A percentile compares a stretch with the other conserved stretches of the same genome.
Conservation (phyloP, 2,329 filamentous ascomycete species). For the Magnaporthiopsis rhizophila region DNA sequence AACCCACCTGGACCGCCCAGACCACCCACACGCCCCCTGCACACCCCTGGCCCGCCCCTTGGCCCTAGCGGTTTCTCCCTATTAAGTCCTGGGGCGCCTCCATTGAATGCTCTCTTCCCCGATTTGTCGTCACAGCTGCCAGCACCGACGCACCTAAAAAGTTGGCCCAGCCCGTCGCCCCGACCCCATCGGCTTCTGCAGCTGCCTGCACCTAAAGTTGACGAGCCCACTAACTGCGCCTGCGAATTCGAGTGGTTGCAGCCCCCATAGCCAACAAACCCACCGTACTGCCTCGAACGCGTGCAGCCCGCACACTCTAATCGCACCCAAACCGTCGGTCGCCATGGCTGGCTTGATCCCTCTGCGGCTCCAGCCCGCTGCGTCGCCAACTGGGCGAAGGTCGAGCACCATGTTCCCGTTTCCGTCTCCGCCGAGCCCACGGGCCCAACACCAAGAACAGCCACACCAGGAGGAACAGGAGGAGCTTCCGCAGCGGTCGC, state of each 20-base stretch:
- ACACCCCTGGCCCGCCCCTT: too few species aligned
- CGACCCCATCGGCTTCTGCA: not conserved
- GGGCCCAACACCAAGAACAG: conserved; percentile 3
- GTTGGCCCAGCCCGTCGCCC: not conserved
- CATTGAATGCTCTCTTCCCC: not conserved
- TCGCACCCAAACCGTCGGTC: not conserved
- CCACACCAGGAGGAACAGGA: conserved; percentile 8
- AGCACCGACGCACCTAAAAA: not conserved
- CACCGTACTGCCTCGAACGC: not conserved
- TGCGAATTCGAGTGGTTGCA: not conserved
- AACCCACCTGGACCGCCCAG: too few species aligned
- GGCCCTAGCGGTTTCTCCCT: too few species aligned
- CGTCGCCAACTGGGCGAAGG: conserved; percentile 10
- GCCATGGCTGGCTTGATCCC: conserved; percentile 17
- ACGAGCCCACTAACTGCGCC: too few species aligned
- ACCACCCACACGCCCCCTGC: too few species aligned
- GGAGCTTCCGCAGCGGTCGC: not conserved
- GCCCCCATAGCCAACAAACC: not conserved
- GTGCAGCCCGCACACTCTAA: too few species aligned
- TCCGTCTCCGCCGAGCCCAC: conserved; percentile 5
- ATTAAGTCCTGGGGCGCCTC: too few species aligned
- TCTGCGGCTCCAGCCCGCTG: conserved; percentile 12
- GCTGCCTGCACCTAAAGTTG: too few species aligned
- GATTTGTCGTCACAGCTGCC: not conserved
- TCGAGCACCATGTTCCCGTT: conserved; percentile 10